These are phyloP conservation scores for Ajuga reptans DNA, from an alignment of 305 asterid genomes.

Conservation along the genomic window DNA sequence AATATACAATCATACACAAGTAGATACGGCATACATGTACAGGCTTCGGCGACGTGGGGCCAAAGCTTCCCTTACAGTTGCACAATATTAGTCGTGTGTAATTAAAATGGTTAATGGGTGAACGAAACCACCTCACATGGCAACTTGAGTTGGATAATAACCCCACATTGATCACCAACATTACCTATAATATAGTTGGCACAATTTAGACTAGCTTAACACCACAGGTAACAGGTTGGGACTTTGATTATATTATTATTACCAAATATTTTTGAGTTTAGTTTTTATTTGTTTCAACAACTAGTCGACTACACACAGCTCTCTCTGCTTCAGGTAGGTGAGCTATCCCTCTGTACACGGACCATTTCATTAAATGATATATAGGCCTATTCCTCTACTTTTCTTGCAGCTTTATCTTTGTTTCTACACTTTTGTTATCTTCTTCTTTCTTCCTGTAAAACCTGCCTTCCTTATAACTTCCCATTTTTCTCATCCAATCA, in stretches of 20 bases:
- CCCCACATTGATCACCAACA: conserved; percentile 27
- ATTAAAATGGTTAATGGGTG: background rate
- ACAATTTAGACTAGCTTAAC: background rate
- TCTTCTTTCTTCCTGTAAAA: background rate
- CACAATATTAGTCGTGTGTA: no score
- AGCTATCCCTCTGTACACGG: conserved; percentile 27
- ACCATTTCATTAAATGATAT: conserved; percentile 18
- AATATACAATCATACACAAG: no score
- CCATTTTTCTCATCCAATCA: conserved; percentile 10
- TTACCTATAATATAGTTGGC: conserved; percentile 30
- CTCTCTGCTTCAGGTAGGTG: conserved; percentile 31
- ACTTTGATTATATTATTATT: no score
- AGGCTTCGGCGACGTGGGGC: no score
- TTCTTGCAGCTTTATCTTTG: conserved; percentile 17
- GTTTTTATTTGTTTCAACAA: background rate
- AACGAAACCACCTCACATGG: conserved; percentile 27
- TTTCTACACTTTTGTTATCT: background rate
- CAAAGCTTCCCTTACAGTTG: no score
- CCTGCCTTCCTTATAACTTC: background rate
- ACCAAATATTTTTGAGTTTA: no score
- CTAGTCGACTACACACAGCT: background rate
- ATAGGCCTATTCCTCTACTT: background rate
- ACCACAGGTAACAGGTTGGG: no score
- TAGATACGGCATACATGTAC: no score
- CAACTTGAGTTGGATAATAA: conserved; percentile 29